Evolutionary conservation across 106 monocot genomes (phyloP).

Genomic region (Chionographis japonica): DNA sequence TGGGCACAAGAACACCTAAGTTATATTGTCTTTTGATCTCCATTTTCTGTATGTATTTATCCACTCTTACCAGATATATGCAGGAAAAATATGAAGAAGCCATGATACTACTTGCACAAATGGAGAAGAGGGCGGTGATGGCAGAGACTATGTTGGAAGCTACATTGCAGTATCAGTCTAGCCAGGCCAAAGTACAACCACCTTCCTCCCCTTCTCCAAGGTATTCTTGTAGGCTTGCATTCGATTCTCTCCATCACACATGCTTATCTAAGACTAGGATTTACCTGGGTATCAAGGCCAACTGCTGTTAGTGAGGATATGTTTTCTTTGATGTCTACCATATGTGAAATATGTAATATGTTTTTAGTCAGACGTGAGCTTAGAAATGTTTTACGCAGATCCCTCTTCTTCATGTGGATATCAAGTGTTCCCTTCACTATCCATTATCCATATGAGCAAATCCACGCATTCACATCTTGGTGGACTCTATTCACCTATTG

Average conservation of each 20-base stretch:
- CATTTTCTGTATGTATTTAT: conserved; percentile 16
- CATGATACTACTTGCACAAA: conserved; percentile 39
- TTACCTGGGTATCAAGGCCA: too few species aligned
- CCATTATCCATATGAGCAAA: too few species aligned
- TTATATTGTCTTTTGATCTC: not conserved
- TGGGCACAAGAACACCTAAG: too few species aligned
- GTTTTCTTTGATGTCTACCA: too few species aligned
- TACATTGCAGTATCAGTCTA: conserved; percentile 71
- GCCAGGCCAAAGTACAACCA: conserved; percentile 51
- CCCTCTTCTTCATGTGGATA: not conserved
- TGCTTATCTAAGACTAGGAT: not conserved
- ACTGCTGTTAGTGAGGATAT: too few species aligned
- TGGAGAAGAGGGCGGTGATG: conserved; percentile 79
- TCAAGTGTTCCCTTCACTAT: too few species aligned
- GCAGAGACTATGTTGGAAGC: conserved; percentile 79
- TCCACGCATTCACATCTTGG: too few species aligned
- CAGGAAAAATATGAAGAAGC: conserved; percentile 82
- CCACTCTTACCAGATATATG: conserved; percentile 30
- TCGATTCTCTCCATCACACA: not conserved
- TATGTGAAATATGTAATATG: too few species aligned
- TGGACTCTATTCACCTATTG: too few species aligned
- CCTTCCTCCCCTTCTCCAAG: conserved; percentile 47
- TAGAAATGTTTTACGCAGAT: not conserved
- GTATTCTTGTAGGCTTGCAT: conserved; percentile 12
- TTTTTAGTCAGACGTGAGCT: too few species aligned